Conservation (phyloP, 495 filamentous ascomycete genomes). For the Penicillium mononematosum region DNA sequence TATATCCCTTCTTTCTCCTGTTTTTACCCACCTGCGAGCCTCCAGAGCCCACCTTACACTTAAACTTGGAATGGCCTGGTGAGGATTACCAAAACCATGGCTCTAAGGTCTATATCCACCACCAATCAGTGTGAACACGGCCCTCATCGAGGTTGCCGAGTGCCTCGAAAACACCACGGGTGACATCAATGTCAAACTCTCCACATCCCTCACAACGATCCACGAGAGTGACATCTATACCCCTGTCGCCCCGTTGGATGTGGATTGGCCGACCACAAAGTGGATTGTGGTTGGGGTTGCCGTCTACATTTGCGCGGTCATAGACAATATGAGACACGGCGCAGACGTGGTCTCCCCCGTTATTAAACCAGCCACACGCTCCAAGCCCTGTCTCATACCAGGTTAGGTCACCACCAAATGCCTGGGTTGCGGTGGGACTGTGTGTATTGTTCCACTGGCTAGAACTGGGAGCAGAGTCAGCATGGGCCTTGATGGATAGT, state of each 20-base stretch:
- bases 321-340: conserved; percentile 67
- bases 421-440: background rate
- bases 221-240: conserved; percentile 67
- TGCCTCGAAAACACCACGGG: conserved; percentile 55
- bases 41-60: too few relatives aligned
- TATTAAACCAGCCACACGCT: conserved; percentile 63
- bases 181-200: conserved; percentile 66
- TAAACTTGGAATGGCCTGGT: background rate
- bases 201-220: conserved; percentile 71
- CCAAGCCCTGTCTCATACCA: conserved; percentile 70
- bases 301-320: conserved; percentile 55
- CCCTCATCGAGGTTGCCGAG: conserved; percentile 57
- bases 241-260: conserved; percentile 51
- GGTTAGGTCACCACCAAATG: conserved; percentile 58
- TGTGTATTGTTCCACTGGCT: background rate
- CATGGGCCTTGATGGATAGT: background rate
- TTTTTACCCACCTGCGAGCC: background rate
- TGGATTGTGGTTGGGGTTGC: conserved; percentile 67
- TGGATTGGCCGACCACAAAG: conserved; percentile 66
- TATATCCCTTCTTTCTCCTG: background rate
- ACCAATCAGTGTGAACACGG: conserved; percentile 63
- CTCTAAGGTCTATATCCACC: conserved; percentile 53
- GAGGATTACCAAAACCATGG: conserved; percentile 19
- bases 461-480: background rate
- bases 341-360: conserved; percentile 55